Conservation (phyloP, 1,139 yeast species). For the Blastobotrys persicus region DNA sequence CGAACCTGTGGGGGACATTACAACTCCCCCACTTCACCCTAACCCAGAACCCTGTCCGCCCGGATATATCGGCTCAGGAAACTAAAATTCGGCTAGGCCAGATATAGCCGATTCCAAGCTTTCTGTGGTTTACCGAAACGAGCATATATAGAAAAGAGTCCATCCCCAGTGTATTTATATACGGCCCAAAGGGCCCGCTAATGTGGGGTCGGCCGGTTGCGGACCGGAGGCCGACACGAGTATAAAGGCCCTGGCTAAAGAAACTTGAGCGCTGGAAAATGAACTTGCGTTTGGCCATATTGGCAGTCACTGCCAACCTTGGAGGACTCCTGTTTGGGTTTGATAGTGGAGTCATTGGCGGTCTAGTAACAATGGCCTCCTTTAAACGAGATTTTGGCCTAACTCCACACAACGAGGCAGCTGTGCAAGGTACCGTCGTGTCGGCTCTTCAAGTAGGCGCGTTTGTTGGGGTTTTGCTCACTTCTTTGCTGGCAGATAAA, state of each 20-base stretch:
- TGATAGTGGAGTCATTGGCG: slow-evolving; percentile 47
- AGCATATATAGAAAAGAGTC: no score
- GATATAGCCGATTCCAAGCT: no score
- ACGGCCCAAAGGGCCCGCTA: no score
- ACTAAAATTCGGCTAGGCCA: no score
- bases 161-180: no score
- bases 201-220: no score
- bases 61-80: no score
- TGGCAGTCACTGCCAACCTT: slow-evolving; percentile 4
- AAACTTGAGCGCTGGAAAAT: not conserved
- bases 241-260: not conserved
- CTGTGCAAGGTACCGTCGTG: slow-evolving; percentile 40
- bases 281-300: not conserved
- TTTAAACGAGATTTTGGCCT: slow-evolving; percentile 42
- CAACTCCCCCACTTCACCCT: no score
- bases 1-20: no score
- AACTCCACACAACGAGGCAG: slow-evolving; percentile 26
- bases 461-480: slow-evolving; percentile 47
- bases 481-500: slow-evolving; percentile 43
- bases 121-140: no score
- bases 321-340: slow-evolving; percentile 14
- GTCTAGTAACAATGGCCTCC: slow-evolving; percentile 42
- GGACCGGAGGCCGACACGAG: not conserved
- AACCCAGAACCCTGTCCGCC: no score
- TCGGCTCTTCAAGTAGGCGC: slow-evolving; percentile 50